phyloP scores from a whole-genome alignment of 306 rosid genomes.

The Cercis canadensis region DNA sequence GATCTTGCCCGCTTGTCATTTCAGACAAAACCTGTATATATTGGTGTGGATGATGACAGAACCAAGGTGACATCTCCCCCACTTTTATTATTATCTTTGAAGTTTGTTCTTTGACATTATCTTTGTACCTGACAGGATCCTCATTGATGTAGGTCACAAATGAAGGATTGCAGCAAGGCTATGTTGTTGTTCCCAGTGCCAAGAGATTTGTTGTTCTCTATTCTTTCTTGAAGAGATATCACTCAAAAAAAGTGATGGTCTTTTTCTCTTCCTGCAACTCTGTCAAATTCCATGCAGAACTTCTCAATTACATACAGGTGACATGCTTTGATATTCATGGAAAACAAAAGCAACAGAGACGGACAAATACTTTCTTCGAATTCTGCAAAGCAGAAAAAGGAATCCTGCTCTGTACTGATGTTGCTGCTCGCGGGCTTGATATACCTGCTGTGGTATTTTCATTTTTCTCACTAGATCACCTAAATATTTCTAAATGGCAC shows the following conservation, averaged over 20 bases:
- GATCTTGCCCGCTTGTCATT: constrained; percentile 90
- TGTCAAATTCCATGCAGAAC: constrained; percentile 87
- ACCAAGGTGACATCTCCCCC: constrained; percentile 55
- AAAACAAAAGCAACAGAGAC: constrained; percentile 87
- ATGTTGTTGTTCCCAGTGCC: constrained; percentile 82
- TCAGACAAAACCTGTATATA: constrained; percentile 69
- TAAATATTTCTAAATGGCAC: constrained; percentile 16
- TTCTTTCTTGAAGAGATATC: constrained; percentile 77
- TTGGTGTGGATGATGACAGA: constrained; percentile 90
- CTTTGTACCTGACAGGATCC: constrained; percentile 33
- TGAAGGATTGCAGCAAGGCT: constrained; percentile 97
- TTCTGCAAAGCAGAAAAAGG: constrained; percentile 90
- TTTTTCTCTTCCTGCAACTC: constrained; percentile 97
- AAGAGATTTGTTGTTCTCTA: constrained; percentile 83
- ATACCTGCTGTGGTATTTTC: constrained; percentile 80
- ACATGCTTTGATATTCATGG: constrained; percentile 90
- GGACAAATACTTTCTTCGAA: constrained; percentile 77
- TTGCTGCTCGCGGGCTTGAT: constrained; percentile 97
- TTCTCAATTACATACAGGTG: constrained; percentile 70
- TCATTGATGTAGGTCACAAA: constrained; percentile 71
- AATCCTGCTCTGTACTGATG: constrained; percentile 95
- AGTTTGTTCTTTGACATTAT: constrained; percentile 21
- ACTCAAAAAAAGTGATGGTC: constrained; percentile 90
- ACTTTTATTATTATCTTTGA: not conserved
- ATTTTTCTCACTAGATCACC: constrained; percentile 6